phyloP scores from a whole-genome alignment of 2,329 filamentous ascomycete species.

The Aspergillus sp. region DNA sequence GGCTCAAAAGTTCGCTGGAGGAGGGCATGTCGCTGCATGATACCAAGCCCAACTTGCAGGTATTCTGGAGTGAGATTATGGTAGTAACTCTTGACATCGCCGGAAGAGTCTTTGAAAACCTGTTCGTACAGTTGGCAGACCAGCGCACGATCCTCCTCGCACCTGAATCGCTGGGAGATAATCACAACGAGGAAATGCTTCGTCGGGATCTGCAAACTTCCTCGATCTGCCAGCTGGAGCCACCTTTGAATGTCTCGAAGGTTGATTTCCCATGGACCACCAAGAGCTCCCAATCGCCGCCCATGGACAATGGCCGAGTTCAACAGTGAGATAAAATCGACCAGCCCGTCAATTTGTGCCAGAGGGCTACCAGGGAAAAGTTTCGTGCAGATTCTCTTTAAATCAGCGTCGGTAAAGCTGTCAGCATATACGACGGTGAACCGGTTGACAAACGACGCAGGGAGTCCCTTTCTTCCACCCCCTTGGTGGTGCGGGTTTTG shows the following conservation, averaged over 20 bases:
- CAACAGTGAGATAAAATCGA: constrained; percentile 70
- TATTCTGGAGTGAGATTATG: constrained; percentile 57
- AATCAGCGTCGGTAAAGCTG: constrained; percentile 69
- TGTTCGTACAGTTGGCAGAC: constrained; percentile 57
- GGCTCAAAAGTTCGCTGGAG: constrained; percentile 27
- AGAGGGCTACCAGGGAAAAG: constrained; percentile 58
- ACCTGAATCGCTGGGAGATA: constrained; percentile 81
- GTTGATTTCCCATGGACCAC: constrained; percentile 92
- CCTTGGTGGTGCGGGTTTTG: constrained; percentile 98
- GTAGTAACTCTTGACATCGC: constrained; percentile 50
- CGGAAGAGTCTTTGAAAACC: constrained; percentile 49
- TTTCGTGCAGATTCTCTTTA: constrained; percentile 70
- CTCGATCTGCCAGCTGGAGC: constrained; percentile 61
- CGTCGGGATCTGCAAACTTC: constrained; percentile 51
- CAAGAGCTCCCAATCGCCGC: constrained; percentile 45
- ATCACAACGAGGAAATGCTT: constrained; percentile 73
- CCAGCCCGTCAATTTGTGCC: constrained; percentile 56
- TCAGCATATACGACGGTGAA: constrained; percentile 98
- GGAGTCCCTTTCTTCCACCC: constrained; percentile 86
- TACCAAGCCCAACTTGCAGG: constrained; percentile 73
- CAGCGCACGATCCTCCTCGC: constrained; percentile 54
- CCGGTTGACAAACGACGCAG: constrained; percentile 92
- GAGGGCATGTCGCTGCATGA: constrained; percentile 51
- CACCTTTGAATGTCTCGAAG: constrained; percentile 82
- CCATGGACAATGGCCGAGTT: constrained; percentile 59